phyloP scores from a whole-genome alignment of 2,329 filamentous ascomycete genomes.

The Huntiella omanensis region DNA sequence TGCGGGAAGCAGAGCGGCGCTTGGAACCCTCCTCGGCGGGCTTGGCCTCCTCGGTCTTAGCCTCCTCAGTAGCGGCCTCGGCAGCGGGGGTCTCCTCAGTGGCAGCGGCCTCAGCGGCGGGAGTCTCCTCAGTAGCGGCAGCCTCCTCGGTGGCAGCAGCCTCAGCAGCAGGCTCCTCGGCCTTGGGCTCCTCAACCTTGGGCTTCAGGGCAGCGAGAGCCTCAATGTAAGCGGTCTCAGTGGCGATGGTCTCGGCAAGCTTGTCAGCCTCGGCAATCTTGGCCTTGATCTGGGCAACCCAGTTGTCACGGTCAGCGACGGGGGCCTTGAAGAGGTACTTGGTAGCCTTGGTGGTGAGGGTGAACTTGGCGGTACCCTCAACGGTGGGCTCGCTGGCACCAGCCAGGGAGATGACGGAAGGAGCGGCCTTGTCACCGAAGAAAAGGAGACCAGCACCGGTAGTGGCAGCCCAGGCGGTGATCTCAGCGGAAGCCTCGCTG shows the following conservation, averaged over 20 bases:
- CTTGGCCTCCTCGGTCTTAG: slow-evolving; percentile 20
- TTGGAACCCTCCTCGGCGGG: slow-evolving; percentile 25
- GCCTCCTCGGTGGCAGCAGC: slow-evolving; percentile 21
- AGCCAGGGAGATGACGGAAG: slow-evolving; percentile 65
- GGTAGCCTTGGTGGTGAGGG: slow-evolving; percentile 66
- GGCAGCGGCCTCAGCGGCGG: slow-evolving; percentile 17
- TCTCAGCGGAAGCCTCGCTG: slow-evolving; percentile 52
- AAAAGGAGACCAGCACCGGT: slow-evolving; percentile 92
- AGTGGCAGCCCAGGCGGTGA: slow-evolving; percentile 75
- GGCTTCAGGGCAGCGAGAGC: slow-evolving; percentile 25
- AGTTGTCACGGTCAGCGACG: slow-evolving; percentile 70
- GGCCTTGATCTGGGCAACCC: slow-evolving; percentile 67
- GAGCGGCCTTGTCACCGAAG: slow-evolving; percentile 69
- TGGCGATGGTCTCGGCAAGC: slow-evolving; percentile 24
- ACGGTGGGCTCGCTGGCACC: slow-evolving; percentile 52
- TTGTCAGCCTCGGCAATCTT: slow-evolving; percentile 76
- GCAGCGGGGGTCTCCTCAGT: slow-evolving; percentile 17
- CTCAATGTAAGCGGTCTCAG: slow-evolving; percentile 43
- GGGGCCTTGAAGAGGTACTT: slow-evolving; percentile 88
- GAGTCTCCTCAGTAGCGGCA: slow-evolving; percentile 17
- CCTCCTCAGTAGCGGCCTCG: slow-evolving; percentile 16
- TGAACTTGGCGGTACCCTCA: slow-evolving; percentile 65
- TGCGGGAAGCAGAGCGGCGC: slow-evolving; percentile 44
- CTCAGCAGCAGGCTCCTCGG: slow-evolving; percentile 16
- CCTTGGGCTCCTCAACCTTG: slow-evolving; percentile 22